Evolutionary conservation across 1,139 yeast genomes (phyloP).

Genomic region (Wickerhamiella pararugosa): DNA sequence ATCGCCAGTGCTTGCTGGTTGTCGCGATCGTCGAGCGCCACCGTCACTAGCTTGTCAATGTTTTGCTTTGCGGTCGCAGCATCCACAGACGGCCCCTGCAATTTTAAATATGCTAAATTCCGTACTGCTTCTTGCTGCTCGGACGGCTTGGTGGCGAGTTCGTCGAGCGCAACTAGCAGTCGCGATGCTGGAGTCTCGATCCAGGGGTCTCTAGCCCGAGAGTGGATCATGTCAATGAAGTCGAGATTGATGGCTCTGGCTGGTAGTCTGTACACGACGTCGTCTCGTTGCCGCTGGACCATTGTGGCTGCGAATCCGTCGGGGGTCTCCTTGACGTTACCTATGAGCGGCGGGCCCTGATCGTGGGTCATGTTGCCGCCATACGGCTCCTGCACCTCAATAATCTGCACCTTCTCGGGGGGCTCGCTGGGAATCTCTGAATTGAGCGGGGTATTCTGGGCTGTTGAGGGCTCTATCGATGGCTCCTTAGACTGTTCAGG

Average conservation of each 20-base stretch:
- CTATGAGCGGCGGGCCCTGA: neutral
- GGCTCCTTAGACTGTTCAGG: constrained; percentile 21
- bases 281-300: neutral
- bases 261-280: constrained; percentile 46
- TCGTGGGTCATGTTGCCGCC: no score
- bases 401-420: no score
- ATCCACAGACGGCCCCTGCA: constrained; percentile 18
- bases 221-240: constrained; percentile 36
- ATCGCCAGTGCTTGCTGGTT: constrained; percentile 38
- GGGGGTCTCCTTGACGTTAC: constrained; percentile 1
- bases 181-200: constrained; percentile 18
- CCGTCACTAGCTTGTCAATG: constrained; percentile 29
- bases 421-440: no score
- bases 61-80: constrained; percentile 19
- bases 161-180: constrained; percentile 23
- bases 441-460: neutral
- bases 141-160: constrained; percentile 21
- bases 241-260: constrained; percentile 64
- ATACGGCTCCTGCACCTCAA: no score
- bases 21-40: constrained; percentile 18
- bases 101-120: constrained; percentile 21
- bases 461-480: neutral
- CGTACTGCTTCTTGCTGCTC: constrained; percentile 24
- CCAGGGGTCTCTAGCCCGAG: constrained; percentile 16
- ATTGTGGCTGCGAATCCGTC: constrained; percentile 1